A percentile compares a stretch with the other conserved stretches of the same genome.
These are phyloP conservation scores for Simplicillium sp. DNA, from an alignment of 2,329 filamentous ascomycete genomes.

Conservation along the genomic window DNA sequence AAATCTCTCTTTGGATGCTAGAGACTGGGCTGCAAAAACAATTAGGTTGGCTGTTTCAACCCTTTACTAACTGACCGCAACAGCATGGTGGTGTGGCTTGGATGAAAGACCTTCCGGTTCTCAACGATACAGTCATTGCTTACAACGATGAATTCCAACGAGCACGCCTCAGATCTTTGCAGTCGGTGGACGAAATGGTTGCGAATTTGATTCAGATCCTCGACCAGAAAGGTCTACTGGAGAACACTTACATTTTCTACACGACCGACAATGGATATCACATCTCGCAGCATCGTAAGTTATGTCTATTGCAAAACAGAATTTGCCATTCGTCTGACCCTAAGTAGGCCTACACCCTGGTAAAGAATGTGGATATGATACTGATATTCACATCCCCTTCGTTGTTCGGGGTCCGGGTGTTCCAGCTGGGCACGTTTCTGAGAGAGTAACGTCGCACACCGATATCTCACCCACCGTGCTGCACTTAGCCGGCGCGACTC, in stretches of 20 bases:
- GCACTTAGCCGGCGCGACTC: slow-evolving; percentile 20
- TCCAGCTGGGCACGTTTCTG: slow-evolving; percentile 20
- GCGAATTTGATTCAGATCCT: slow-evolving; percentile 24
- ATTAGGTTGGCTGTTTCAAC: no score
- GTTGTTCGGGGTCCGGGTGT: slow-evolving; percentile 39
- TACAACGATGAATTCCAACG: slow-evolving; percentile 30
- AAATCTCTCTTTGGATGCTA: no score
- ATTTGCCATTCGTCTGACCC: no score
- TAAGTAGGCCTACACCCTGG: slow-evolving; percentile 29
- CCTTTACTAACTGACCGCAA: no score
- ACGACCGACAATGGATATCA: slow-evolving; percentile 44
- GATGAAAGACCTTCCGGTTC: slow-evolving; percentile 26
- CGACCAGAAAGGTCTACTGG: slow-evolving; percentile 16
- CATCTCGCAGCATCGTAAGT: slow-evolving; percentile 39
- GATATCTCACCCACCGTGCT: slow-evolving; percentile 48
- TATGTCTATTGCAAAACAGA: no score
- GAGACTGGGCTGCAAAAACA: no score
- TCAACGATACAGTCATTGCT: slow-evolving; percentile 19
- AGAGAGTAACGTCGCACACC: slow-evolving; percentile 37
- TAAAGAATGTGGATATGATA: slow-evolving; percentile 38
- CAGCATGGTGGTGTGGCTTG: slow-evolving; percentile 30
- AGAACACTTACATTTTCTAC: slow-evolving; percentile 41
- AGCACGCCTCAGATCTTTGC: slow-evolving; percentile 29
- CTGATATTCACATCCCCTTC: slow-evolving; percentile 42
- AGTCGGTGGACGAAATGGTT: slow-evolving; percentile 36